Conservation (phyloP, 2,329 filamentous ascomycete species). For the Annulohypoxylon truncatum region DNA sequence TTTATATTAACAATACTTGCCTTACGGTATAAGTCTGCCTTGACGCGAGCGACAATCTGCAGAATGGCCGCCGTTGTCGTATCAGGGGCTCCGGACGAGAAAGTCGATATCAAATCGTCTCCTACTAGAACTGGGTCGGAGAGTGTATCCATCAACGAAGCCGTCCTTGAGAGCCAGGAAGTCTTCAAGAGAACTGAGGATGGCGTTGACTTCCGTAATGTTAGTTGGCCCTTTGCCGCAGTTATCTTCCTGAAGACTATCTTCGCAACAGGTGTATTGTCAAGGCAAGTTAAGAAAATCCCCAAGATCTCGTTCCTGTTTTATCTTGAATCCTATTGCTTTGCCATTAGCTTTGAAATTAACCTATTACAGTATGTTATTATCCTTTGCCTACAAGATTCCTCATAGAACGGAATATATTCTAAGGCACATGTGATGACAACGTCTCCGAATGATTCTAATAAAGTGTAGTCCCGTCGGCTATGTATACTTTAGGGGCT, state of each 20-base stretch:
- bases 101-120: constrained; percentile 10
- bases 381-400: background rate
- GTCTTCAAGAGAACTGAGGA: constrained; percentile 61
- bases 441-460: background rate
- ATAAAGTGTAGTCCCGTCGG: constrained; percentile 42
- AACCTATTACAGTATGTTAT: constrained; percentile 19
- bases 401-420: background rate
- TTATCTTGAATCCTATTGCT: background rate
- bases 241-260: constrained; percentile 64
- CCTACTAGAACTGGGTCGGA: background rate
- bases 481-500: constrained; percentile 45
- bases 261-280: constrained; percentile 45
- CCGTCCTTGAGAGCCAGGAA: constrained; percentile 51
- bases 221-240: constrained; percentile 62
- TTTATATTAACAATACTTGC: background rate
- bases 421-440: background rate
- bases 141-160: constrained; percentile 22
- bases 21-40: background rate
- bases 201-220: constrained; percentile 64
- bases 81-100: constrained; percentile 18
- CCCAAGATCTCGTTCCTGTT: background rate
- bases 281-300: constrained; percentile 2
- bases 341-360: background rate
- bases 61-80: constrained; percentile 19
- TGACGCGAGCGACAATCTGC: background rate